Evolutionary conservation across 306 rosid genomes (phyloP).

Genomic region (Cicer arietinum): DNA sequence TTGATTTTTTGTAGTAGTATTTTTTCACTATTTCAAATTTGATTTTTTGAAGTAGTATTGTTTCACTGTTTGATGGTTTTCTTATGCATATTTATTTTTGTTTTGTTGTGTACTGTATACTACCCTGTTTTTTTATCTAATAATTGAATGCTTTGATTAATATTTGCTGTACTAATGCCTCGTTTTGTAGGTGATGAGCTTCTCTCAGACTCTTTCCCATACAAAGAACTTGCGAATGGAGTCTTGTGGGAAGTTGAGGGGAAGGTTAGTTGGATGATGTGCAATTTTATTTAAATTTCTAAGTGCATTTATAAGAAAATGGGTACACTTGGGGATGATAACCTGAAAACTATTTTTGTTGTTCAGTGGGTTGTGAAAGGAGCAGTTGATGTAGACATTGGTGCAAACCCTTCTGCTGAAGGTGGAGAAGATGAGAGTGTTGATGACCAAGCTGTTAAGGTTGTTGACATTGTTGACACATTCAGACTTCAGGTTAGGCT

Average conservation of each 20-base stretch:
- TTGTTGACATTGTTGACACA: constrained; percentile 50
- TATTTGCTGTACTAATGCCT: not conserved
- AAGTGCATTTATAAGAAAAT: not conserved
- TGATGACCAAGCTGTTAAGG: constrained; percentile 74
- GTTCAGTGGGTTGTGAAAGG: constrained; percentile 85
- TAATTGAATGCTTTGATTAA: not conserved
- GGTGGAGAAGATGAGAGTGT: constrained; percentile 85
- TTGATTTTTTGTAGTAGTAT: not conserved
- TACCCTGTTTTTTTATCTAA: not conserved
- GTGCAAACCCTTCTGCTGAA: constrained; percentile 97
- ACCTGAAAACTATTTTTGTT: not conserved
- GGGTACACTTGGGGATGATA: not conserved
- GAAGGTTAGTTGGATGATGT: constrained; percentile 55
- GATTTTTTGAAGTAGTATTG: not conserved
- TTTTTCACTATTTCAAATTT: not conserved
- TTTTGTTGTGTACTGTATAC: not conserved
- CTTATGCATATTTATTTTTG: not conserved
- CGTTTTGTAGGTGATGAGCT: constrained; percentile 73
- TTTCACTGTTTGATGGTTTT: not conserved
- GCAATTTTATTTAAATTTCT: not conserved
- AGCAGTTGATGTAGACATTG: constrained; percentile 78
- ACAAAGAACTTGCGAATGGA: constrained; percentile 74
- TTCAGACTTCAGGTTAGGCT: constrained; percentile 50
- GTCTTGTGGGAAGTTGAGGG: constrained; percentile 86
- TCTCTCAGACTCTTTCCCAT: constrained; percentile 78